A percentile compares a stretch with the other conserved stretches of the same genome.
Evolutionary conservation across 2,329 filamentous ascomycete genomes (phyloP).

Genomic region (Diaporthe citrichinensis): DNA sequence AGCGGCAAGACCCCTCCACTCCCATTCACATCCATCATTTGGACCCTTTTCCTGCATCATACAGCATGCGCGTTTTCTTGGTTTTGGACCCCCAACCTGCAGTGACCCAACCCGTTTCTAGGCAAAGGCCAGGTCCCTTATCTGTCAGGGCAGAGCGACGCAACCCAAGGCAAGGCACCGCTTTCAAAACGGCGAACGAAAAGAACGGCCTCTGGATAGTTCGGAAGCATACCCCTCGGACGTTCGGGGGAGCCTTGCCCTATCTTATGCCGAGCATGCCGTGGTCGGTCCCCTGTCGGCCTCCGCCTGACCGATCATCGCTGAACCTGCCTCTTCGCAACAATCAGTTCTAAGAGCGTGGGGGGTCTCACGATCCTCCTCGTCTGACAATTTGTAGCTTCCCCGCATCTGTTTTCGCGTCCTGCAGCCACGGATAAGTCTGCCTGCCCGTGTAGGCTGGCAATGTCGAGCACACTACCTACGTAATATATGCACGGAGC

Average conservation of each 20-base stretch:
- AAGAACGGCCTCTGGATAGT: not conserved
- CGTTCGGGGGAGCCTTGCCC: slow-evolving; percentile 1
- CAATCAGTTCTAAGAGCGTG: not conserved
- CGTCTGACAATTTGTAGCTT: slow-evolving; percentile 16
- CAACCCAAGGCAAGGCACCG: not conserved
- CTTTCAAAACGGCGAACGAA: not conserved
- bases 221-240: slow-evolving; percentile 5
- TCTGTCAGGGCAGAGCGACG: slow-evolving; percentile 31
- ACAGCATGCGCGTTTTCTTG: slow-evolving; percentile 22
- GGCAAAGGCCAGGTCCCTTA: slow-evolving; percentile 28
- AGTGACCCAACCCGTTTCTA: slow-evolving; percentile 34
- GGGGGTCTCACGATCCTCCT: slow-evolving; percentile 26
- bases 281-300: slow-evolving; percentile 12
- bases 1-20: not conserved
- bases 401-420: slow-evolving; percentile 30
- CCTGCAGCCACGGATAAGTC: slow-evolving; percentile 7
- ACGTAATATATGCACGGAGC: slow-evolving; percentile 20
- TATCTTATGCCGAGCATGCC: slow-evolving; percentile 32
- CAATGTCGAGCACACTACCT: not conserved
- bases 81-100: slow-evolving; percentile 11
- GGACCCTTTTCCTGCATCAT: slow-evolving; percentile 33
- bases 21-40: not conserved
- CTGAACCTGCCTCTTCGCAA: slow-evolving; percentile 22
- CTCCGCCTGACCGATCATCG: slow-evolving; percentile 26
- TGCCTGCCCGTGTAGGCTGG: slow-evolving; percentile 11